These are phyloP conservation scores for Leccinum fibrillosum DNA, from an alignment of 768 basidiomycete species.

Conservation along the genomic window DNA sequence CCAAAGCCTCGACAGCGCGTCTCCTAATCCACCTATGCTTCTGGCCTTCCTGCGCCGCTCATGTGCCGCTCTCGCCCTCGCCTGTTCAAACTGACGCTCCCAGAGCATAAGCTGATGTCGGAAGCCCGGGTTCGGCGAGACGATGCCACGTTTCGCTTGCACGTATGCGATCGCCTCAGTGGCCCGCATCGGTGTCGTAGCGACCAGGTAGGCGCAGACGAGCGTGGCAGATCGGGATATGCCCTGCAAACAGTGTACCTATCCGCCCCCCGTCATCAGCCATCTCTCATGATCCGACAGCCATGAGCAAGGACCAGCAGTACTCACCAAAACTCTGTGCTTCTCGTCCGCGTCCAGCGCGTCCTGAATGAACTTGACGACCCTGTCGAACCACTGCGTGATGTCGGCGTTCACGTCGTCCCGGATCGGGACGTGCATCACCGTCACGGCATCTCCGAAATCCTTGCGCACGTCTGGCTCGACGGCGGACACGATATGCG, in stretches of 20 bases:
- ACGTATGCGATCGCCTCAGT: constrained; percentile 54
- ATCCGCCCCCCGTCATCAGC: not conserved
- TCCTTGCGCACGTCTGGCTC: constrained; percentile 37
- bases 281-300: not conserved
- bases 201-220: constrained; percentile 68
- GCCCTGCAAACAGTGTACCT: constrained; percentile 80
- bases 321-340: constrained; percentile 49
- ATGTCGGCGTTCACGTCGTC: constrained; percentile 44
- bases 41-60: constrained; percentile 15
- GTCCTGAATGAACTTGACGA: constrained; percentile 50
- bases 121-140: constrained; percentile 68
- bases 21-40: constrained; percentile 1
- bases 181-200: constrained; percentile 48
- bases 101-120: constrained; percentile 49
- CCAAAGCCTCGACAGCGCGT: constrained; percentile 16
- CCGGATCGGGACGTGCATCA: constrained; percentile 50
- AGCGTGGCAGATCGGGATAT: constrained; percentile 74
- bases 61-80: constrained; percentile 16
- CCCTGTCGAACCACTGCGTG: constrained; percentile 41
- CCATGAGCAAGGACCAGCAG: not conserved
- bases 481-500: constrained; percentile 68
- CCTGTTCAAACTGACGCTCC: constrained; percentile 29
- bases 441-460: constrained; percentile 34
- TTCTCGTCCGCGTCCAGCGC: constrained; percentile 43
- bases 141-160: constrained; percentile 54